These are phyloP conservation scores for Pythium phragmitis DNA, from an alignment of 352 stramenopile genomes.

Conservation along the genomic window DNA sequence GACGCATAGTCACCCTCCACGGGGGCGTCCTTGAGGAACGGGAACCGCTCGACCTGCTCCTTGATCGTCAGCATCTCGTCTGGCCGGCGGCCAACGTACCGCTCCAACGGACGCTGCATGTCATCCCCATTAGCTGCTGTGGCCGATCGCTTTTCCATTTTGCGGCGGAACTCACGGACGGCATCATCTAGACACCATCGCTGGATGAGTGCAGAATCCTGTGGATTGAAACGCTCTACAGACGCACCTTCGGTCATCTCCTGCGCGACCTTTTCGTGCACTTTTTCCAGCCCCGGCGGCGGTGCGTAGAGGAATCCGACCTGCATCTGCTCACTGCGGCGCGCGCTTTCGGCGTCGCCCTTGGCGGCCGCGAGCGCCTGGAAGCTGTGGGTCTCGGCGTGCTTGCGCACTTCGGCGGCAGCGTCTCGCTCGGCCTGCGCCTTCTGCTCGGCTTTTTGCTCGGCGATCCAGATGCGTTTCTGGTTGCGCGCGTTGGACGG, in stretches of 20 bases:
- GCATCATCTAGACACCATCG: conserved; percentile 43
- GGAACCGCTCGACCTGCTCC: conserved; percentile 86
- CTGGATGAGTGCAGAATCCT: not conserved
- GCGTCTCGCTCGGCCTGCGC: conserved; percentile 59
- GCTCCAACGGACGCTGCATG: conserved; percentile 54
- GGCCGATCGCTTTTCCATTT: conserved; percentile 38
- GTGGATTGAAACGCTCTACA: not conserved
- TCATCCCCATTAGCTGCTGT: conserved; percentile 14
- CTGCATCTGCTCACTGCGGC: conserved; percentile 46
- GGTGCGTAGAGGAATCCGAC: conserved; percentile 78
- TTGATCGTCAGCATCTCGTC: conserved; percentile 79
- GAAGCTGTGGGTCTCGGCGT: conserved; percentile 45
- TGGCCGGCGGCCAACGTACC: conserved; percentile 63
- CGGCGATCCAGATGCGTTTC: conserved; percentile 82
- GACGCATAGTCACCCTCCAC: conserved; percentile 84
- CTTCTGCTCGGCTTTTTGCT: conserved; percentile 59
- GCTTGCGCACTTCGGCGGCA: conserved; percentile 66
- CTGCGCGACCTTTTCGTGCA: conserved; percentile 27
- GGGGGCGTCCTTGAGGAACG: conserved; percentile 86
- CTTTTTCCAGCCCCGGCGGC: conserved; percentile 60
- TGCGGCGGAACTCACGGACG: conserved; percentile 61
- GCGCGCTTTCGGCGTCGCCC: conserved; percentile 50
- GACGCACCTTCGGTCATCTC: conserved; percentile 34
- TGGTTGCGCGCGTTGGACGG: conserved; percentile 80
- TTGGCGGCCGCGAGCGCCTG: conserved; percentile 57